Base-by-base conservation (phyloP, 1,284 basidiomycete species). In the Cutaneotrichosporon sp. region DNA sequence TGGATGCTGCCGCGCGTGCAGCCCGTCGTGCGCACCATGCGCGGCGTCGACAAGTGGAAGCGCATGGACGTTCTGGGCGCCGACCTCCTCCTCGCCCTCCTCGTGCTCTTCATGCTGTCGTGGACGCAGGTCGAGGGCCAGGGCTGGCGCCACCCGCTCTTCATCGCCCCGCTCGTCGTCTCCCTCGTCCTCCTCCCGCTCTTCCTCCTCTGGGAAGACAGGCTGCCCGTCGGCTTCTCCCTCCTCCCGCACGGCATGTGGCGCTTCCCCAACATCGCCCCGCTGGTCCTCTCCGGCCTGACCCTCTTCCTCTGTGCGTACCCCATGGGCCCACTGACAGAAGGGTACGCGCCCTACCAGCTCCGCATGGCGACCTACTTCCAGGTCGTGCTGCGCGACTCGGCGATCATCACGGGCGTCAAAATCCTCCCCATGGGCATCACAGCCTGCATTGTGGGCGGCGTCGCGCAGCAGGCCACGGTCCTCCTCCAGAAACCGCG, bases 51-150 rank as follows among this genome's bases (percentile, higher is more conserved):
- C 29, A 79, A 78, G 65, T 66, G 69, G 61, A 79, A 78, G 65
- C 71, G 76, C 33, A 76, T 78, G 75, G 77, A 79, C 61, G 66
- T 79, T 13, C 70, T 67, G 52, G 77, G 77, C 24, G 76, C 76
- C 11, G 47, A 61, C 45, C 63, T 75, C 57, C 65, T 79, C 34
- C 56, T 77, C 34, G 69, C 70, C 13, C 53, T 67, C 29, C 69
- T 79, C 36, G 64, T 74, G 38, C 68, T 75, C 24, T 78, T 79
- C 71, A 77, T 79, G 62, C 72, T 78, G 52, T 72, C 67, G 14
- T 75, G 78, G 67, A 79, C 77, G 11, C 75, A 76, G 27, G 74
- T 42, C 11, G 67, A 72, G 6, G 63, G 69, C 52, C 56, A 69
- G 24, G 77, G 77, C 7, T 79, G 76, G 75, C 60, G 62, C 29